Evolutionary conservation across 1,284 basidiomycete species (phyloP).

Genomic region (Austroboletus novae-zelandiae): DNA sequence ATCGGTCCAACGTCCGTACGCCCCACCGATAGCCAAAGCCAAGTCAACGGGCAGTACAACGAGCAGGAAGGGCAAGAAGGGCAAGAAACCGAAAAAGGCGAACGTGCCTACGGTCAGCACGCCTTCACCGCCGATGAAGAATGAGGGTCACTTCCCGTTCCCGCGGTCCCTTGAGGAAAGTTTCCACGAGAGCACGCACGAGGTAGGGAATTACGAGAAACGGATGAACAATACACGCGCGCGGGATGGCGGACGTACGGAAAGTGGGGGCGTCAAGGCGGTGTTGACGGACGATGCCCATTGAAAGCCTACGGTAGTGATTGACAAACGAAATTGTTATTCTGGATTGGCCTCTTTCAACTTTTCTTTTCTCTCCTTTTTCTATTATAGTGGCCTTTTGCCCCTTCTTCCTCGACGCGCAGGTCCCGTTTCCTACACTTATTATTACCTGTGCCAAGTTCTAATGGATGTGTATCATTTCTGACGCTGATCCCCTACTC

Average conservation of each 20-base stretch:
- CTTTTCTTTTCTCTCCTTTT: conserved; percentile 4
- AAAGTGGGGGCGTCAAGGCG: conserved; percentile 76
- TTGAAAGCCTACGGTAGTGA: conserved; percentile 9
- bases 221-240: conserved; percentile 67
- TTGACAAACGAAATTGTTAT: conserved; percentile 16
- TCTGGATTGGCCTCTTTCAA: conserved; percentile 5
- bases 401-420: conserved; percentile 5
- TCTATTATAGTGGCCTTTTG: conserved; percentile 13
- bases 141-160: conserved; percentile 55
- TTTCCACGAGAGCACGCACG: conserved; percentile 23
- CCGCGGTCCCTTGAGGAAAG: conserved; percentile 47
- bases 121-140: conserved; percentile 33
- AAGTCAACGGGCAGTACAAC: conserved; percentile 30
- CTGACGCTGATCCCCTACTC: conserved; percentile 2
- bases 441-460: conserved; percentile 8
- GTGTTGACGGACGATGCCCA: conserved; percentile 46
- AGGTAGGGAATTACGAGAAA: conserved; percentile 39
- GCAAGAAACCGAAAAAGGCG: conserved; percentile 34
- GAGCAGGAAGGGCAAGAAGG: conserved; percentile 25
- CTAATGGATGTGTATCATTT: conserved; percentile 23
- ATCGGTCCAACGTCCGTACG: conserved; percentile 33
- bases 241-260: conserved; percentile 74
- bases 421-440: conserved; percentile 7
- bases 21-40: conserved; percentile 30
- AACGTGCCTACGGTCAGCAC: conserved; percentile 38